Evolutionary conservation across 805 yeast species (phyloP), one percentile per base, ranked within the genome.

Genomic region (Blastobotrys mokoenaii): DNA sequence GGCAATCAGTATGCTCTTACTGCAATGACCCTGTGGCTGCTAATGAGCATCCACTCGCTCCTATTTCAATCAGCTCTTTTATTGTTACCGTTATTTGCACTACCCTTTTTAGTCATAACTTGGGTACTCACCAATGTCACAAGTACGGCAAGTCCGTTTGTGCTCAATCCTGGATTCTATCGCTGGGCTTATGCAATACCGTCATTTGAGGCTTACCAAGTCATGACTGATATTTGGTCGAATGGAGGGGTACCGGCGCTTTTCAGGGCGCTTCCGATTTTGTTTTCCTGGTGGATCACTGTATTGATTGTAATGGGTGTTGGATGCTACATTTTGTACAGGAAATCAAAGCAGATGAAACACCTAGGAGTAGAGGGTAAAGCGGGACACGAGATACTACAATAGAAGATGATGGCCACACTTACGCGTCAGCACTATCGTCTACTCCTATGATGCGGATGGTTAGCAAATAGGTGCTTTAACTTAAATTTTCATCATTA

Each of bases 111-210:
- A 6, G 34, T 47, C 12, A 10, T 47, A 12, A 35, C 34, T 6
- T 47, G 47, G 47, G 40, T 47, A 10, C 31, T 39, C 17, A 18
- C 38, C 12, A 47, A 44, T 32, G 17, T 44, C 12, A 30, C 48
- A 6, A 29, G 43, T 14, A 44, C 47, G 9, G 30, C 41, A n/a
- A 11, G 31, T n/a, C 50, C 50, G 9, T 36, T 44, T 22, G 41
- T 40, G 2, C 14, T 47, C 12, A 17, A 15, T n/a, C 48, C 50
- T 1, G 42, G 40, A 7, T 47, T 47, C 36, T 47, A 44, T 32
- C 39, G 39, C 16, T 44, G 47, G 50, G 44, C 41, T 3, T 47
- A 47, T 22, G 47, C 50, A 8, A 33, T 47, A 14, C 50, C 50
- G 16, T 29, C 45, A 12, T 35, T 40, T 40, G 37, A 44, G 16